These are phyloP conservation scores for Apiotrichum veenhuisii DNA, from an alignment of 1,284 basidiomycete genomes.

Conservation along the genomic window DNA sequence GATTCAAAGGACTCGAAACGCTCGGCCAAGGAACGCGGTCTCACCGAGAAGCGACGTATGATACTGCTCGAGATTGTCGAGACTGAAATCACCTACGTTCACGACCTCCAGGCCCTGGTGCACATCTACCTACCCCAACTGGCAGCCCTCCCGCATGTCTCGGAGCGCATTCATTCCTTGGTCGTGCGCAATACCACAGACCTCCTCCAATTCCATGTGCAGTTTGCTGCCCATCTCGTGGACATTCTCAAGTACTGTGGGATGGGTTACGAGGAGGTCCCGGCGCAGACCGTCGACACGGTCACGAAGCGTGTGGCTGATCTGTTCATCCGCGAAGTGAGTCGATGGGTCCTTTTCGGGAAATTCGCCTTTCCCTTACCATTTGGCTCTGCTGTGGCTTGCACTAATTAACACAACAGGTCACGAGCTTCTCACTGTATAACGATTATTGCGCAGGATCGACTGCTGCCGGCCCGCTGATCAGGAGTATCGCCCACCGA, in stretches of 20 bases:
- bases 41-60: conserved; percentile 39
- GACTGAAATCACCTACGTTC: conserved; percentile 75
- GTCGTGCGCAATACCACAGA: conserved; percentile 69
- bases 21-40: not conserved
- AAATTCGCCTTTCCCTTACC: no score
- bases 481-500: conserved; percentile 59
- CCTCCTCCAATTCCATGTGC: conserved; percentile 69
- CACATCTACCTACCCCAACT: conserved; percentile 53
- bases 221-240: conserved; percentile 55
- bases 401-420: conserved; percentile 52
- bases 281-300: conserved; percentile 43
- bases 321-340: conserved; percentile 65
- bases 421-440: conserved; percentile 69
- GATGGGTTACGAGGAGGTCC: conserved; percentile 47
- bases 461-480: conserved; percentile 67
- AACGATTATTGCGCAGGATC: conserved; percentile 79
- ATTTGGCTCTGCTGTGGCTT: not conserved
- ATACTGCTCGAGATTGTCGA: conserved; percentile 65
- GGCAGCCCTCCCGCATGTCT: conserved; percentile 47
- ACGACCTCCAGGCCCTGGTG: conserved; percentile 70
- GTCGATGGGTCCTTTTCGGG: conserved; percentile 18
- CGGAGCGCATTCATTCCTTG: conserved; percentile 37
- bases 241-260: conserved; percentile 57
- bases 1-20: not conserved
- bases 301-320: conserved; percentile 60